Evolutionary conservation across 805 yeast species (phyloP).

Genomic region (Sugiyamaella mastotermitis): DNA sequence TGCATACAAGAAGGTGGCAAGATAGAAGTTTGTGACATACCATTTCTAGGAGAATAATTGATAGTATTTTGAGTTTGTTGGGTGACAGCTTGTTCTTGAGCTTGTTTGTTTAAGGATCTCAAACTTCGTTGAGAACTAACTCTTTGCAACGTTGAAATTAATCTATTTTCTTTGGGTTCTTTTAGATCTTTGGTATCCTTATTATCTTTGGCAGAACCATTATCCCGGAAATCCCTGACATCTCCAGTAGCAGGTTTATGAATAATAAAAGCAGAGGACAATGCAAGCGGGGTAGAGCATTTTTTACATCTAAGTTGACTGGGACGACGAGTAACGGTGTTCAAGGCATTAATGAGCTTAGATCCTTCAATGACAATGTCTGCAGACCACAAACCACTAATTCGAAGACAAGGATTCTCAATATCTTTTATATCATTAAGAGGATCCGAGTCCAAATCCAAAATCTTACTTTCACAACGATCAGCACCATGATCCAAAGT

Average conservation of each 20-base stretch:
- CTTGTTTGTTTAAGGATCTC: not conserved
- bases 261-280: constrained; percentile 50
- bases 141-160: not conserved
- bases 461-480: not conserved
- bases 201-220: constrained; percentile 1
- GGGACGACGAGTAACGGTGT: constrained; percentile 2
- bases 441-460: constrained; percentile 6
- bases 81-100: not conserved
- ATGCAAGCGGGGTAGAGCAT: constrained; percentile 70
- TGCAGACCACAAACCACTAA: constrained; percentile 9
- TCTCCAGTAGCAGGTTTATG: constrained; percentile 74
- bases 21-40: constrained; percentile 16
- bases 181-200: not conserved
- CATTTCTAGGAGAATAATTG: constrained; percentile 18
- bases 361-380: constrained; percentile 4
- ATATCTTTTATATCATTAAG: constrained; percentile 3
- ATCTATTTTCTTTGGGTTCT: not conserved
- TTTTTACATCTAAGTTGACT: constrained; percentile 64
- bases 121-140: not conserved
- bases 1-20: constrained; percentile 57
- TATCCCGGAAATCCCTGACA: no score
- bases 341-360: constrained; percentile 1
- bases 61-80: not conserved
- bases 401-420: constrained; percentile 3
- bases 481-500: not conserved